A percentile compares a stretch with the other conserved stretches of the same genome.
Evolutionary conservation across 2,329 filamentous ascomycete genomes (phyloP).

Genomic region (Botrytis byssoidea): DNA sequence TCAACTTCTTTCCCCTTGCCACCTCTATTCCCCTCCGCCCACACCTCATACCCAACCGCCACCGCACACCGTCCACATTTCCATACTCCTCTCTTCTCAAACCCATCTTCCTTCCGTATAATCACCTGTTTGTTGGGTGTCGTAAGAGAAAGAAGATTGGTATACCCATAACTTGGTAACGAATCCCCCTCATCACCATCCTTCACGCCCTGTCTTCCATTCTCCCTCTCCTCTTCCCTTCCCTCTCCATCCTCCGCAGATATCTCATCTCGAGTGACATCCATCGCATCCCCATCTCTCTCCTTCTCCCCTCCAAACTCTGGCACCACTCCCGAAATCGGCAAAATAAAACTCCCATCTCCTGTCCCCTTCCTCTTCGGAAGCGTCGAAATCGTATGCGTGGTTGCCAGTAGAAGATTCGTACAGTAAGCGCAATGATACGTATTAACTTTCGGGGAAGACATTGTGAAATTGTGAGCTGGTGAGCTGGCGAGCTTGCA

Average conservation of each 20-base stretch:
- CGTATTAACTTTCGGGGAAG: not conserved
- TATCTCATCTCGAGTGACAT: not conserved
- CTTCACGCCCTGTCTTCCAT: too few species aligned
- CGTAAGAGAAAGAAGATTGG: not conserved
- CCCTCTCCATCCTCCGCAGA: not conserved
- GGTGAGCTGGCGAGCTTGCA: not conserved
- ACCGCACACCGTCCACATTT: not conserved
- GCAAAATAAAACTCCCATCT: conserved; percentile 2
- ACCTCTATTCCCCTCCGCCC: not conserved
- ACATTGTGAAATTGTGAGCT: not conserved
- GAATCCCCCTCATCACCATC: not conserved
- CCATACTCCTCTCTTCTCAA: not conserved
- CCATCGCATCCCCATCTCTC: not conserved
- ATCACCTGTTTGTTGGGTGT: not conserved
- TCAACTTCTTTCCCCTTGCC: not conserved
- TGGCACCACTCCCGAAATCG: not conserved
- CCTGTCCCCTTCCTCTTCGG: not conserved
- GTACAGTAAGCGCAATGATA: conserved; percentile 7
- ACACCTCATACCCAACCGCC: conserved; percentile 8
- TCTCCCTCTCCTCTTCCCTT: not conserved
- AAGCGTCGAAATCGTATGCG: not conserved
- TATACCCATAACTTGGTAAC: not conserved
- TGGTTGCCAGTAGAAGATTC: not conserved
- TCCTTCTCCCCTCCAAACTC: not conserved
- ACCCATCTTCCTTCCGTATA: not conserved